Conservation (phyloP, 1,284 basidiomycete genomes). For the Neolentinus lepideus region DNA sequence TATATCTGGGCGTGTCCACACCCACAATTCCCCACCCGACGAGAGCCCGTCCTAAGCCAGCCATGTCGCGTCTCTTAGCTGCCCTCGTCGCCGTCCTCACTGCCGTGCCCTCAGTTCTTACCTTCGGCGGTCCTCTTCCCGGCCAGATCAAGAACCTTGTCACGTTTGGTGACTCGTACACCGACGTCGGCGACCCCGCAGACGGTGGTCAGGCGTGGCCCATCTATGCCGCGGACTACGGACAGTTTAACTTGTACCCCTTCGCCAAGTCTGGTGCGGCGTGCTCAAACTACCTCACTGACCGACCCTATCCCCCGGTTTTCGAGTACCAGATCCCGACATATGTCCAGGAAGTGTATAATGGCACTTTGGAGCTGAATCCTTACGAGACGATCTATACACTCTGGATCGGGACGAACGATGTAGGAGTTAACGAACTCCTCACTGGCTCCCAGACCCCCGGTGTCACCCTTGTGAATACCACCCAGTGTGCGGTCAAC, state of each 20-base stretch:
- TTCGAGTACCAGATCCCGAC: slow-evolving; percentile 30
- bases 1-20: not conserved
- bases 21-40: not conserved
- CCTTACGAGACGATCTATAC: slow-evolving; percentile 35
- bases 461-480: slow-evolving; percentile 33
- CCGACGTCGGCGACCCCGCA: slow-evolving; percentile 24
- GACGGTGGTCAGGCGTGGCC: slow-evolving; percentile 37
- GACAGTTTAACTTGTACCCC: slow-evolving; percentile 28
- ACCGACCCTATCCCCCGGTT: slow-evolving; percentile 28
- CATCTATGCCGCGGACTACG: slow-evolving; percentile 31
- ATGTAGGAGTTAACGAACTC: slow-evolving; percentile 31
- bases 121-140: not conserved
- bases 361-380: slow-evolving; percentile 18
- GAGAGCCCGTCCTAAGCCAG: not conserved
- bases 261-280: slow-evolving; percentile 36
- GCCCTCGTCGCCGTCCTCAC: not conserved
- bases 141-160: slow-evolving; percentile 33
- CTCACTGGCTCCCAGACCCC: slow-evolving; percentile 27
- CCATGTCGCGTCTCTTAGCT: not conserved
- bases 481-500: slow-evolving; percentile 33
- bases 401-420: slow-evolving; percentile 46
- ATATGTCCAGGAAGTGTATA: slow-evolving; percentile 23
- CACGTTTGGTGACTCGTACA: slow-evolving; percentile 41
- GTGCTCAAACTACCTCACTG: slow-evolving; percentile 35
- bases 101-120: not conserved